These are phyloP conservation scores for Saccharum hybrid DNA, from an alignment of 202 grass and related monocot species.

Conservation along the genomic window DNA sequence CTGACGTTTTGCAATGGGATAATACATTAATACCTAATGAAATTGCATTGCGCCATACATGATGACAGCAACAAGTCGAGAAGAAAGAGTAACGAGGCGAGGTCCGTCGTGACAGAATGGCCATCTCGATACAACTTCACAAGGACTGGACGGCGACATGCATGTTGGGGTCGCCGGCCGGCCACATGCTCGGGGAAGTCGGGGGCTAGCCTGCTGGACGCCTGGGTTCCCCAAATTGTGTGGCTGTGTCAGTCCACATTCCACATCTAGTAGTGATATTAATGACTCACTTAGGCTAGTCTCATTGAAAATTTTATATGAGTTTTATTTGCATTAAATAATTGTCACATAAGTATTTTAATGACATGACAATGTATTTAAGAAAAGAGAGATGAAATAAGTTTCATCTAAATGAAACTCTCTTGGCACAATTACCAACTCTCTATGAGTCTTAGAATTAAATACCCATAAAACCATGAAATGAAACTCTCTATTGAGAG, in stretches of 20 bases:
- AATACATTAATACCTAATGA: neutral
- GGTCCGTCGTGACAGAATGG: neutral
- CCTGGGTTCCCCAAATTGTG: neutral
- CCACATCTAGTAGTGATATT: too few relatives aligned
- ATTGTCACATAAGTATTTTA: too few relatives aligned
- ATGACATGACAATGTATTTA: too few relatives aligned
- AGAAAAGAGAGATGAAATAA: too few relatives aligned
- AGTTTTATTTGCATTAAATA: too few relatives aligned
- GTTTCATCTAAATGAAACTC: too few relatives aligned
- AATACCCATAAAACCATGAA: too few relatives aligned
- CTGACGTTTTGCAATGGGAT: too few relatives aligned
- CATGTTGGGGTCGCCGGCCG: neutral
- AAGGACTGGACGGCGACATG: neutral
- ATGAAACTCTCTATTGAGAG: too few relatives aligned
- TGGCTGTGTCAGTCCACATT: neutral
- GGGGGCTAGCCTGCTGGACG: neutral
- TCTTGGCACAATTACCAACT: too few relatives aligned
- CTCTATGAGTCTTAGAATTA: too few relatives aligned
- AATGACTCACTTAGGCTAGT: neutral
- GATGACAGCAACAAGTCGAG: neutral
- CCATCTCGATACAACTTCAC: neutral
- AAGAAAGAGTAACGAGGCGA: neutral
- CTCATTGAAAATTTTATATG: too few relatives aligned
- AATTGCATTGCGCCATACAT: neutral
- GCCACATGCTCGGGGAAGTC: neutral